Evolutionary conservation across 805 yeast species (phyloP), one percentile per base, ranked within the genome.

Genomic region (Yarrowia keelungensis): DNA sequence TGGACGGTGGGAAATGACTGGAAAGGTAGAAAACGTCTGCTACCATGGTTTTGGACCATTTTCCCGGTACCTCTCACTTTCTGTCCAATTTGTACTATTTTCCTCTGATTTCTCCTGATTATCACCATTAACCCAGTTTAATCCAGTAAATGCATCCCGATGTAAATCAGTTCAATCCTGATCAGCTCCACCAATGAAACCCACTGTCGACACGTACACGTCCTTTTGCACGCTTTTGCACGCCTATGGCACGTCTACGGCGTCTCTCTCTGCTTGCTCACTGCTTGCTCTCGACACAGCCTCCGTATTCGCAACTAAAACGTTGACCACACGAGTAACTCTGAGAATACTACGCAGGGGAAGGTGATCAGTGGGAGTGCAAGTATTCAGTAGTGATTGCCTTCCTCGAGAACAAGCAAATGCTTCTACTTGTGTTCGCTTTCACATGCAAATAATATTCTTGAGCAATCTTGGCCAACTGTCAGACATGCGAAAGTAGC

Each of bases 311-410:
- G 46, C 45, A 42, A 42, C 45, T 15, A 42, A 42, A 42, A 41
- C 19, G 10, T n/a, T n/a, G 8, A 19, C 19, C 19, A 42, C 19
- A n/a, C 19, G 19, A n/a, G 46, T 42, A 42, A 42, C 46, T 42
- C n/a, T 42, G 46, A 42, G 46, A 42, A 42, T 42, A 42, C 46
- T n/a, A 42, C 46, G 46, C 46, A 42, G 46, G 46, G 46, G 46
- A 7, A 41, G 43, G 4, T 26, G 32, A 26, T 26, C 32, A 26
- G 32, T 26, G 32, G 19, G 19, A 19, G 7, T 26, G 32, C 7
- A 26, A 26, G 32, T 5, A 26, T 19, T 19, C 19, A 26, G 32
- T 5, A 26, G 32, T 26, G 32, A 3, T 26, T 26, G 32, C 7
- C 7, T 5, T 5, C 32, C 32, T 26, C 7, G 32, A 26, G 32